A percentile compares a stretch with the other conserved stretches of the same genome.
phyloP scores from a whole-genome alignment of 2,329 filamentous ascomycete species.

The Xylariaceae sp. region DNA sequence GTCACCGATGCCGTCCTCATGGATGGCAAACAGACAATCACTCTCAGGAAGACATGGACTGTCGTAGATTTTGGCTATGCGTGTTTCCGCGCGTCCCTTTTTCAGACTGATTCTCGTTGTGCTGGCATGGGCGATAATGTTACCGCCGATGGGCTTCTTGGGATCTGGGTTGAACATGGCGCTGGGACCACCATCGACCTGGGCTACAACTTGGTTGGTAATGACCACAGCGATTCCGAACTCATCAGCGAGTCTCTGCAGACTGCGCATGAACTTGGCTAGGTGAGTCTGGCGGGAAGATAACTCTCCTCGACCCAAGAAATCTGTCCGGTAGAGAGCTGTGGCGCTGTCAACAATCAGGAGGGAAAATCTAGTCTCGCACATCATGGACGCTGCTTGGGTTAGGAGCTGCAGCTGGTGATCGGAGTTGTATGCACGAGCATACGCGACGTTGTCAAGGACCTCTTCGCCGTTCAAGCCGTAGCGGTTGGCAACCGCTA shows the following conservation, averaged over 20 bases:
- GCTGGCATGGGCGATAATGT: constrained; percentile 96
- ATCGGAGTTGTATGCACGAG: constrained; percentile 95
- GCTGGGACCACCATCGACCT: constrained; percentile 92
- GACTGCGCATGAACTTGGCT: constrained; percentile 80
- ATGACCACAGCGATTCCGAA: constrained; percentile 98
- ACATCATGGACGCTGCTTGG: constrained; percentile 98
- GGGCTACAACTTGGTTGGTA: constrained; percentile 96
- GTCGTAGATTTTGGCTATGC: constrained; percentile 99
- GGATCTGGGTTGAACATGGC: constrained; percentile 99
- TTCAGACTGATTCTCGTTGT: constrained; percentile 92
- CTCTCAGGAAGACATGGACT: constrained; percentile 95
- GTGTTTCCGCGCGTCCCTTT: constrained; percentile 90
- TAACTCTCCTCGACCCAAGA: constrained; percentile 91
- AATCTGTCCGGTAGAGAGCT: constrained; percentile 91
- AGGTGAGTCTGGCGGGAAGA: constrained; percentile 88
- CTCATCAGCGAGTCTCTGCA: constrained; percentile 71
- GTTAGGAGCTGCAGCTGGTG: constrained; percentile 93
- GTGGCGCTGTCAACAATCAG: constrained; percentile 96
- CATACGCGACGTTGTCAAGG: constrained; percentile 96
- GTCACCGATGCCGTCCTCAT: constrained; percentile 93
- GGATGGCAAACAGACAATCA: constrained; percentile 94
- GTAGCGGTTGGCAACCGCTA: constrained; percentile 90
- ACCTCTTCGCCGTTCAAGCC: constrained; percentile 96
- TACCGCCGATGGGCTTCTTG: constrained; percentile 97
- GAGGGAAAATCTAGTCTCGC: constrained; percentile 93